These are phyloP conservation scores for Artemisia tridentata DNA, from an alignment of 129 eudicot species.

Conservation along the genomic window DNA sequence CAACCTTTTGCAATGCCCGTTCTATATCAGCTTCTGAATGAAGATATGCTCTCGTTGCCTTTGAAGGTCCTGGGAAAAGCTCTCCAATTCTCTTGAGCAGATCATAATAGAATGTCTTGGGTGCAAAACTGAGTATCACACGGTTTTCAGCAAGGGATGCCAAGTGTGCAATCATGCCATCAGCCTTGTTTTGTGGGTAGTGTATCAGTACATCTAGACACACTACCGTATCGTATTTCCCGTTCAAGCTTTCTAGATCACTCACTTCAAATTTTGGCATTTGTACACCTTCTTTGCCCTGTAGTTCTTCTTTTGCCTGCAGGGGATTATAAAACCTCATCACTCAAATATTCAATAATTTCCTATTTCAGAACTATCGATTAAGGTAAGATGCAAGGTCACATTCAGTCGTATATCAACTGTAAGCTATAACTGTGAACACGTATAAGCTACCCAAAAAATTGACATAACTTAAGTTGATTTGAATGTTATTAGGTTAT, in stretches of 20 bases:
- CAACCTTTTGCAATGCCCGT: slow-evolving; percentile 80
- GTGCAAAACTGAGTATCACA: slow-evolving; percentile 86
- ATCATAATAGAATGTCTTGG: slow-evolving; percentile 79
- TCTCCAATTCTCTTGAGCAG: slow-evolving; percentile 88
- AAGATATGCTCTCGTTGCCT: slow-evolving; percentile 96
- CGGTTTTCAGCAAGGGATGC: slow-evolving; percentile 93
- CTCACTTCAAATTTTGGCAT: slow-evolving; percentile 89
- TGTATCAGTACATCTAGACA: slow-evolving; percentile 92
- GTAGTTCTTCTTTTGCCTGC: slow-evolving; percentile 77
- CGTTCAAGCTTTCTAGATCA: slow-evolving; percentile 85
- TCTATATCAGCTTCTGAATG: slow-evolving; percentile 97
- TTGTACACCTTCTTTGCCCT: slow-evolving; percentile 41
- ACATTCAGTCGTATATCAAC: too few relatives aligned
- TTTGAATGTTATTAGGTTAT: too few relatives aligned
- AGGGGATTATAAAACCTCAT: slow-evolving; percentile 21
- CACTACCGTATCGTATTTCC: slow-evolving; percentile 83
- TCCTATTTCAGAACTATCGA: background rate
- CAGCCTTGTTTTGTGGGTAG: slow-evolving; percentile 95
- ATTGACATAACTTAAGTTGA: too few relatives aligned
- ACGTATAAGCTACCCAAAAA: too few relatives aligned
- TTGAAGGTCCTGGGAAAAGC: slow-evolving; percentile 97
- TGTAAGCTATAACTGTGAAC: too few relatives aligned
- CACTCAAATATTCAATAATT: background rate
- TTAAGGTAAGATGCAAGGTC: too few relatives aligned
- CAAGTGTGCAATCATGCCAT: slow-evolving; percentile 92